A percentile compares a stretch with the other conserved stretches of the same genome.
Conservation (phyloP, 2,329 filamentous ascomycete species). For the Beauveria rudraprayagi region DNA sequence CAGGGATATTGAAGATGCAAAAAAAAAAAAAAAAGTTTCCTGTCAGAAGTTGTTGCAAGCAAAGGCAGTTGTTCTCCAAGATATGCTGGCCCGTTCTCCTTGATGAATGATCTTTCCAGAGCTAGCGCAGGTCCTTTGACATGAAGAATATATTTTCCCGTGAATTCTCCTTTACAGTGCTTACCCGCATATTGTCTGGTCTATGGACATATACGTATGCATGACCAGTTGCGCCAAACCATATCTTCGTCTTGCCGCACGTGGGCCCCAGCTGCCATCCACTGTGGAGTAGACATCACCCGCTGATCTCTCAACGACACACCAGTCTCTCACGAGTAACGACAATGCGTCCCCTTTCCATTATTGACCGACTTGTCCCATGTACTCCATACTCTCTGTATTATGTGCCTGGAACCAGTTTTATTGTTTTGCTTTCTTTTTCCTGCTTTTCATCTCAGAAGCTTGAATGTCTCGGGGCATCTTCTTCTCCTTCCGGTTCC, state of each 20-base stretch:
- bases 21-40: too few relatives aligned
- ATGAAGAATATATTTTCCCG: too few relatives aligned
- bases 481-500: not conserved
- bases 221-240: conserved; percentile 4
- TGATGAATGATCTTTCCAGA: too few relatives aligned
- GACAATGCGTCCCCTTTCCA: not conserved
- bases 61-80: too few relatives aligned
- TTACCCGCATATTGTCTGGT: not conserved
- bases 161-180: not conserved
- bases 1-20: too few relatives aligned
- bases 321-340: too few relatives aligned
- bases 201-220: not conserved
- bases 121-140: too few relatives aligned
- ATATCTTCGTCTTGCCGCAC: conserved; percentile 20
- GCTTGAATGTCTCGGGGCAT: not conserved
- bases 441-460: too few relatives aligned
- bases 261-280: conserved; percentile 15
- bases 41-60: too few relatives aligned
- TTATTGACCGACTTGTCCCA: not conserved
- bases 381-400: too few relatives aligned
- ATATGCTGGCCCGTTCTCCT: too few relatives aligned
- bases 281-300: not conserved
- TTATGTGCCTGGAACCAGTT: not conserved
- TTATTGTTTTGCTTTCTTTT: too few relatives aligned
- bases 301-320: not conserved